Base-by-base conservation (phyloP, 352 stramenopile species). In the Phytophthora cajani region DNA sequence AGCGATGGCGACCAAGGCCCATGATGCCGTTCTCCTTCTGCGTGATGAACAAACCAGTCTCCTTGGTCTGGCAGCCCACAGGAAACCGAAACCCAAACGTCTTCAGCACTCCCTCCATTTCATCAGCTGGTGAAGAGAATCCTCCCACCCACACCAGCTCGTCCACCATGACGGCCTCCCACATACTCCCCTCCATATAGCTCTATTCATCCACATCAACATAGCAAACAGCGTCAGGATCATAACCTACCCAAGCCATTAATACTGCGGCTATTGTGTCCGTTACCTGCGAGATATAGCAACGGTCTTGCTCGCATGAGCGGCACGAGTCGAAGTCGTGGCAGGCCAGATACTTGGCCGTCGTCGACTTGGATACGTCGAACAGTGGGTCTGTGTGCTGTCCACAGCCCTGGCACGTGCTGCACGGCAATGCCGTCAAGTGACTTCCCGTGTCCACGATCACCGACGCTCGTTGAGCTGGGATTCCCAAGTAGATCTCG, bases 1-100 rank as follows among this genome's bases (percentile, higher is more conserved):
- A 71, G 16, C 71, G 69, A 58, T 93, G 75, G 8, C 84, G 85
- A 2, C 87, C 87, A 32, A 97, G 75, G 5, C 91, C 91, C 87
- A 97, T 97, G 63, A 97, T 97, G 2, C 91, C 91, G 63, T 97
- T 95, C 67, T 93, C 89, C 33, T 93, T 90, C 55, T 97, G 91
- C 0, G 81, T 90, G 64, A 96, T 87, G 58, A 96, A 96, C 3
- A 95, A 71, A 10, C 88, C 88, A 12, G 88, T 96, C 58, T 96
- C 89, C 33, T 89, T 87, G 25, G 84, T 91, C 63, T 96, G 89
- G 38, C 89, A 96, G 2, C 89, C 89, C 14, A 96, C 67, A 1
- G 85, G 86, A 62, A 94, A 94, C 8, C 78, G 85, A 66, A 94
- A 82, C 16, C 87, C 87, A 57, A 84, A 95, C 42, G 84, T 77